A percentile compares a stretch with the other conserved stretches of the same genome.
Evolutionary conservation across 2,329 filamentous ascomycete species (phyloP).

Genomic region (Atkinsonella hypoxylon): DNA sequence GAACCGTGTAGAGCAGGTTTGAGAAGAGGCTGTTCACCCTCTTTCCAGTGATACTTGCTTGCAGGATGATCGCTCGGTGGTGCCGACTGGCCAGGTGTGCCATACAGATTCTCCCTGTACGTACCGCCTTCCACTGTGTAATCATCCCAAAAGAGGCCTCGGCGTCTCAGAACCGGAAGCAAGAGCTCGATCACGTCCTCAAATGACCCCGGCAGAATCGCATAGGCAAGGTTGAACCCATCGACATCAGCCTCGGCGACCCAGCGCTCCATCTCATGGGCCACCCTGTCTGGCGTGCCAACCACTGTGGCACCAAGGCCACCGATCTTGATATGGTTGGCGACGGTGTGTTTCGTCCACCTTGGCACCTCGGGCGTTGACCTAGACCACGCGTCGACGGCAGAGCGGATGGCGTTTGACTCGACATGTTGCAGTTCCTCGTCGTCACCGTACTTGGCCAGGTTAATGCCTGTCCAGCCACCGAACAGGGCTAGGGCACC

Average conservation of each 20-base stretch:
- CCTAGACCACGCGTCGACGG: constrained; percentile 35
- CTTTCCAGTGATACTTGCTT: constrained; percentile 27
- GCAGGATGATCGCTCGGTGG: constrained; percentile 28
- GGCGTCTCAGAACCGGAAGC: constrained; percentile 45
- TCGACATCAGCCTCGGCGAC: constrained; percentile 47
- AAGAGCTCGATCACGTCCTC: constrained; percentile 54
- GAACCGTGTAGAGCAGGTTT: neutral
- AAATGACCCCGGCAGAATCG: constrained; percentile 44
- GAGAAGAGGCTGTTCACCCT: constrained; percentile 12
- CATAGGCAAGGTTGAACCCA: constrained; percentile 31
- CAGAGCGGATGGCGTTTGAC: constrained; percentile 46
- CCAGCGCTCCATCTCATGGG: constrained; percentile 23
- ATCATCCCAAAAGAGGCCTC: constrained; percentile 45
- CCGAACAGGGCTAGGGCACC: constrained; percentile 53
- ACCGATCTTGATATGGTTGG: constrained; percentile 21
- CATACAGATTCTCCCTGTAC: constrained; percentile 31
- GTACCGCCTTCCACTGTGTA: constrained; percentile 31
- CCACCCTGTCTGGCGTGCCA: constrained; percentile 19
- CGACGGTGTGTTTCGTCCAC: constrained; percentile 24
- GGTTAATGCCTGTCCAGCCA: constrained; percentile 55
- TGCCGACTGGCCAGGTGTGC: constrained; percentile 19
- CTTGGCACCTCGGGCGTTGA: constrained; percentile 18
- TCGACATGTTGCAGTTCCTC: constrained; percentile 51
- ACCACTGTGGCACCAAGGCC: constrained; percentile 19
- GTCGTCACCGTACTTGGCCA: constrained; percentile 48